These are phyloP conservation scores for Pyrus hybrid DNA, from an alignment of 331 rosid genomes.

Conservation along the genomic window DNA sequence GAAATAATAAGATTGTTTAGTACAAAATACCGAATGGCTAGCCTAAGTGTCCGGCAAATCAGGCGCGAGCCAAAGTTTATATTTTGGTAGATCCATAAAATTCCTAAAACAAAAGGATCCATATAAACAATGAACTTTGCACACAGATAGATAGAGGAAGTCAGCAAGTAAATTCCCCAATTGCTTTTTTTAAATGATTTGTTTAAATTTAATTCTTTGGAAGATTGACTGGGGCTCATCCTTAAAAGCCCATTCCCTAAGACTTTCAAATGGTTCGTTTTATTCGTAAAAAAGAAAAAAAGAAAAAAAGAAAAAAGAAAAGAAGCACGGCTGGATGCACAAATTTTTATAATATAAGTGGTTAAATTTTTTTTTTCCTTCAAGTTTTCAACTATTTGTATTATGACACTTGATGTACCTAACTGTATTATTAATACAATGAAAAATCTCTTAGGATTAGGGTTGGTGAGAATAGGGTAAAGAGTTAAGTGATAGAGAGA, in stretches of 20 bases:
- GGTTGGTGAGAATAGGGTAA: too few species aligned
- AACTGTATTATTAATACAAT: too few species aligned
- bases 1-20: background rate
- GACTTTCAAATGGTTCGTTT: background rate
- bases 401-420: too few species aligned
- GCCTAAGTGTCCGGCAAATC: slow-evolving; percentile 22
- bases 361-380: too few species aligned
- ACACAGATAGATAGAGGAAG: background rate
- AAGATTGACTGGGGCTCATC: slow-evolving; percentile 4
- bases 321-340: too few species aligned
- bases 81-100: slow-evolving; percentile 7
- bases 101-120: too few species aligned
- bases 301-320: too few species aligned
- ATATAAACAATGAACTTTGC: background rate
- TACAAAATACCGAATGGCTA: too few species aligned
- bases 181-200: background rate
- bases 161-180: background rate
- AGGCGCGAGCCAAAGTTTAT: slow-evolving; percentile 18
- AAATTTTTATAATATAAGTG: too few species aligned
- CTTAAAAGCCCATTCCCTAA: background rate
- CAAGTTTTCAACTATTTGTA: too few species aligned
- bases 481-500: too few species aligned
- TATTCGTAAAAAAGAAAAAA: background rate
- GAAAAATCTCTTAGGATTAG: too few species aligned
- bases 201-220: background rate